Conservation (phyloP, 805 yeast genomes). For the Teunomyces cretensis region DNA sequence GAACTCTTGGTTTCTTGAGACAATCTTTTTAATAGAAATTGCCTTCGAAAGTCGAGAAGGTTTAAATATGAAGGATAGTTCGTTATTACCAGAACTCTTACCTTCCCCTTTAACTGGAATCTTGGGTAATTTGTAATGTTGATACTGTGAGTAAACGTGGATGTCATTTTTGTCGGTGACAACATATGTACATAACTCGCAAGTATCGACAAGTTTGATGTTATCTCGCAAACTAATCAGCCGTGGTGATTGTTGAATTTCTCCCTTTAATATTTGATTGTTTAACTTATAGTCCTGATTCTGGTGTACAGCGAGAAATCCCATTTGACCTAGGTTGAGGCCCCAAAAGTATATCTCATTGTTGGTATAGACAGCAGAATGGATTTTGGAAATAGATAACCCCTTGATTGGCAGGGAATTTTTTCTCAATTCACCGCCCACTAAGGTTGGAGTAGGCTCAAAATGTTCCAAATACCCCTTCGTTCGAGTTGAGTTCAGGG, state of each 20-base stretch:
- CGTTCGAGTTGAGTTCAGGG: conserved; percentile 14
- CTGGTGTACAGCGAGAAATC: conserved; percentile 33
- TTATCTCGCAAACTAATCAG: conserved; percentile 44
- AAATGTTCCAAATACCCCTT: conserved; percentile 28
- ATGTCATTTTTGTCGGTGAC: conserved; percentile 58
- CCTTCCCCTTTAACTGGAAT: conserved; percentile 34
- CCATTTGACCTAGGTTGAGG: conserved; percentile 79
- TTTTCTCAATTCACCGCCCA: conserved; percentile 43
- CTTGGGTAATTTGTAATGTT: conserved; percentile 50
- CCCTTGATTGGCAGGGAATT: conserved; percentile 35
- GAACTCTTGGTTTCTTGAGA: conserved; percentile 37
- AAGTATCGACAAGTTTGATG: conserved; percentile 58
- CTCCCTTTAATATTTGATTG: conserved; percentile 36
- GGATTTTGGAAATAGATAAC: conserved; percentile 64
- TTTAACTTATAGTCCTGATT: conserved; percentile 25
- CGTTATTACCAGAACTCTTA: conserved; percentile 45
- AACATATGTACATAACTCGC: conserved; percentile 70
- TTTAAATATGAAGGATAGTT: conserved; percentile 34
- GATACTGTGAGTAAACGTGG: conserved; percentile 58
- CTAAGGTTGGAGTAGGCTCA: conserved; percentile 40
- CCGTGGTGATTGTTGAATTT: conserved; percentile 38
- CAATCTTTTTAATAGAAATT: conserved; percentile 29
- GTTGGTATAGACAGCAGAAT: conserved; percentile 59
- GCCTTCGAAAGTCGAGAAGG: conserved; percentile 51
- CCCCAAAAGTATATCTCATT: conserved; percentile 69